Evolutionary conservation across 2,329 filamentous ascomycete genomes (phyloP).

Genomic region (Aspergillus candidus): DNA sequence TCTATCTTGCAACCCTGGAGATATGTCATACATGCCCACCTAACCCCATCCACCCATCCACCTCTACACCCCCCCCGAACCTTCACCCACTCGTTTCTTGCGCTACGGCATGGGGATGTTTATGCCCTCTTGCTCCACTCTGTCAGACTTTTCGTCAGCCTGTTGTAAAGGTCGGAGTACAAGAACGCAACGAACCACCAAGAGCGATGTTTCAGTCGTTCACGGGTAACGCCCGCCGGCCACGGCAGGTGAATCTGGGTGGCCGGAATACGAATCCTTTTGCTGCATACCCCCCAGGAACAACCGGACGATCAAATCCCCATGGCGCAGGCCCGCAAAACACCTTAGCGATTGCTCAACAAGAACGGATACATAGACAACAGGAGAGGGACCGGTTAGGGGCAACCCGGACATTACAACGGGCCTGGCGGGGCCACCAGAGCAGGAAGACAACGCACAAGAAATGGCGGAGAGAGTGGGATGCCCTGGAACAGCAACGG

Average conservation of each 20-base stretch:
- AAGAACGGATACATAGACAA: conserved; percentile 74
- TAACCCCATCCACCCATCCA: too few species aligned
- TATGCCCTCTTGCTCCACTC: conserved; percentile 11
- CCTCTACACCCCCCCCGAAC: too few species aligned
- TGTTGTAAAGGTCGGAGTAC: conserved; percentile 4
- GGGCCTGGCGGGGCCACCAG: conserved; percentile 72
- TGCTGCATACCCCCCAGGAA: conserved; percentile 52
- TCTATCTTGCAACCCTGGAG: not conserved
- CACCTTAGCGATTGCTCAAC: conserved; percentile 77
- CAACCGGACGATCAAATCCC: conserved; percentile 53
- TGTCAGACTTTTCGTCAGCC: conserved; percentile 6
- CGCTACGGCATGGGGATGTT: conserved; percentile 18
- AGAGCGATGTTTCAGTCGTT: conserved; percentile 80
- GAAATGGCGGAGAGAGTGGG: conserved; percentile 56
- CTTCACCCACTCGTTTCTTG: conserved; percentile 4
- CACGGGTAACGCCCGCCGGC: conserved; percentile 76
- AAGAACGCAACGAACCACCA: conserved; percentile 8
- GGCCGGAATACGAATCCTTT: conserved; percentile 79
- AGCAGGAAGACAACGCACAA: conserved; percentile 55
- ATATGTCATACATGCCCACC: not conserved
- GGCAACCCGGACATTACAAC: conserved; percentile 69
- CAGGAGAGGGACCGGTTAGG: conserved; percentile 71
- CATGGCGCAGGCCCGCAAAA: conserved; percentile 61
- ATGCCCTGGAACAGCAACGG: conserved; percentile 48
- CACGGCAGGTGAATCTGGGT: conserved; percentile 89